Percentiles rank a stretch among this genome's conserved stretches.
These are phyloP conservation scores for Colletotrichum chlorophyti DNA, from an alignment of 2,329 filamentous ascomycete genomes.

Conservation along the genomic window DNA sequence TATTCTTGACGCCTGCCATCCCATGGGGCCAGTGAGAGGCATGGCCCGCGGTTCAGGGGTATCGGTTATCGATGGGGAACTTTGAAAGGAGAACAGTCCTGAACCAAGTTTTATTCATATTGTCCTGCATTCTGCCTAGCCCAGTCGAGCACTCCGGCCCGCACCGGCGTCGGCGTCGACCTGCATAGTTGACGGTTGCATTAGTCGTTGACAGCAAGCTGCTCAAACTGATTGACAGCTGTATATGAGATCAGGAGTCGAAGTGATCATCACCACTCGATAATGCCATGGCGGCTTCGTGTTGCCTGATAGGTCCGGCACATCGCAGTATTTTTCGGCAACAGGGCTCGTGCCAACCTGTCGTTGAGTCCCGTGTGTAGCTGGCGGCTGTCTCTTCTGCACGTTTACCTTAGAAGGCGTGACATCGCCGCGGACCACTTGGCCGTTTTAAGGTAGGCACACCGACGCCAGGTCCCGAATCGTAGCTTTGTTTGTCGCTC, in stretches of 20 bases:
- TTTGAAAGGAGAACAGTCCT: neutral
- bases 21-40: neutral
- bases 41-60: neutral
- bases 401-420: too few relatives aligned
- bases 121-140: constrained; percentile 7
- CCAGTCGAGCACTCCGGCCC: constrained; percentile 22
- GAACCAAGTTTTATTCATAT: constrained; percentile 8
- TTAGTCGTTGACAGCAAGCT: too few relatives aligned
- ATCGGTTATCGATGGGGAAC: neutral
- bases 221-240: constrained; percentile 1
- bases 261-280: neutral
- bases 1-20: neutral
- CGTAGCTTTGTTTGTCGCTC: neutral
- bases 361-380: constrained; percentile 6
- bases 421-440: constrained; percentile 4
- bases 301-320: constrained; percentile 20
- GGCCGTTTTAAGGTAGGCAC: constrained; percentile 14
- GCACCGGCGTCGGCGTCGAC: neutral
- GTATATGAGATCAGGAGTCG: neutral
- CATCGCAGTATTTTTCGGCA: constrained; percentile 3
- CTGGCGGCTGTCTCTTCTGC: too few relatives aligned
- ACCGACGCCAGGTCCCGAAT: neutral
- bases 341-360: neutral
- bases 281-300: neutral
- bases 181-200: neutral